Evolutionary conservation across 495 filamentous ascomycete species (phyloP), one percentile per base, ranked within the genome.

Genomic region (Aspergillus nanangensis): DNA sequence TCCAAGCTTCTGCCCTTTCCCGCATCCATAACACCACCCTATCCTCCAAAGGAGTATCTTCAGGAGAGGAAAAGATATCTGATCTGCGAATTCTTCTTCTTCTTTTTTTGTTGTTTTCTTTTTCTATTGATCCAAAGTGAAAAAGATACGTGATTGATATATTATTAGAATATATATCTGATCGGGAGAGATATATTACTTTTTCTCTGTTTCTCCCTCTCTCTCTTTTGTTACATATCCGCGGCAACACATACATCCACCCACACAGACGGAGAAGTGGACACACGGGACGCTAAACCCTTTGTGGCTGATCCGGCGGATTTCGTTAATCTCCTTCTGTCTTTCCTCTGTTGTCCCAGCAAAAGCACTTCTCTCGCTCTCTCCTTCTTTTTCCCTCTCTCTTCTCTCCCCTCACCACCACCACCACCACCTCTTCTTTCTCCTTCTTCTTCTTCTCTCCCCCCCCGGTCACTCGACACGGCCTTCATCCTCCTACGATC

Each of bases 171-270:
- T n/a, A n/a, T n/a, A n/a, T n/a, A n/a, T n/a, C n/a, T n/a, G n/a
- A n/a, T n/a, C n/a, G n/a, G n/a, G 47, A 49, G 38, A 44, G 47
- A 53, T 48, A 47, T 50, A 48, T 53, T 51, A 25, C 44, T 36
- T 52, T n/a, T 10, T 35, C 45, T 23, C 27, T 17, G 29, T 31
- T 22, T 31, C 15, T 5, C 29, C 24, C 41, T 40, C 19, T 18
- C 45, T 19, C 22, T 38, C 33, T 33, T 48, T 34, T 42, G 18
- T 43, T 45, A n/a, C n/a, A n/a, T n/a, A n/a, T n/a, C n/a, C n/a
- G n/a, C n/a, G n/a, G n/a, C n/a, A n/a, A n/a, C n/a, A n/a, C n/a
- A n/a, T n/a, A n/a, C n/a, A n/a, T n/a, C n/a, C n/a, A n/a, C n/a
- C n/a, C n/a, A n/a, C n/a, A n/a, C n/a, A n/a, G n/a, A n/a, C n/a